These are phyloP conservation scores for Dendrocalamus latiflorus DNA, from an alignment of 202 grass and related monocot genomes.

Conservation along the genomic window DNA sequence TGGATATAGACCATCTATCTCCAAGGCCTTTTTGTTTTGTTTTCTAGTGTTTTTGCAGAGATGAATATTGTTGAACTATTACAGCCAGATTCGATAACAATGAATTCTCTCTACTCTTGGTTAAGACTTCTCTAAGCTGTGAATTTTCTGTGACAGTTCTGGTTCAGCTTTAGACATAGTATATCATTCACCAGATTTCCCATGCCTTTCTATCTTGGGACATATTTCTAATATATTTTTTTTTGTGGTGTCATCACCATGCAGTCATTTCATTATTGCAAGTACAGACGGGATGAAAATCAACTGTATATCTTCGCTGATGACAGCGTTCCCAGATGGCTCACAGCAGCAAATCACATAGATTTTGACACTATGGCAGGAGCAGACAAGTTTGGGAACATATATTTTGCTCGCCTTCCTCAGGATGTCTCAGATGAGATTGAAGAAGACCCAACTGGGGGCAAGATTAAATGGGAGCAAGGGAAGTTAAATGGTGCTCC, in stretches of 20 bases:
- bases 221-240: constrained; percentile 22
- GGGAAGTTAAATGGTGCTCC: constrained; percentile 94
- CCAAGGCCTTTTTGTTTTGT: neutral
- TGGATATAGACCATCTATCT: constrained; percentile 4
- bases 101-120: neutral
- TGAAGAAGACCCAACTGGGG: constrained; percentile 96
- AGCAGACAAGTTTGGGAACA: no score
- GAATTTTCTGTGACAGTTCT: neutral
- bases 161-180: neutral
- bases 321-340: constrained; percentile 87
- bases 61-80: neutral
- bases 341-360: constrained; percentile 90
- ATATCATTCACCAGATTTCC: neutral
- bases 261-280: constrained; percentile 99
- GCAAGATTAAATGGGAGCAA: constrained; percentile 96
- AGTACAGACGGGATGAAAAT: constrained; percentile 92
- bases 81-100: neutral
- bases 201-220: neutral
- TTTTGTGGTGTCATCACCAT: constrained; percentile 8
- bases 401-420: constrained; percentile 89
- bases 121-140: neutral
- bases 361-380: constrained; percentile 99
- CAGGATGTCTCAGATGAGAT: constrained; percentile 97
- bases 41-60: neutral
- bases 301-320: constrained; percentile 97